Evolutionary conservation across 73 alveolate species (phyloP).

Genomic region (Paramecium primaurelia): DNA sequence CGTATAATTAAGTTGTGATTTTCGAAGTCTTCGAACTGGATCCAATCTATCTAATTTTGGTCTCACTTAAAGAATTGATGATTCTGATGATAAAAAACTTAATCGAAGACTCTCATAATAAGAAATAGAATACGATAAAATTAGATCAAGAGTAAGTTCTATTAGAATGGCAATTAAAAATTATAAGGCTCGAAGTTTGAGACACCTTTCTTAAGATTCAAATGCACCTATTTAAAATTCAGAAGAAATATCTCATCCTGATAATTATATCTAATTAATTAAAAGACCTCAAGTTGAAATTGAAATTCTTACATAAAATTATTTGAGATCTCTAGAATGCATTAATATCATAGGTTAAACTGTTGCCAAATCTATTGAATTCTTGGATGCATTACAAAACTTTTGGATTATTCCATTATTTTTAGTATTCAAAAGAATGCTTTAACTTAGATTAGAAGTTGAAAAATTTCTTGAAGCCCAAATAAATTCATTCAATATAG

Average conservation of each 20-base stretch:
- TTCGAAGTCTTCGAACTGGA: neutral
- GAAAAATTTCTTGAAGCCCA: neutral
- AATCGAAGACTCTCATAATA: neutral
- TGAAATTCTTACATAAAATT: neutral
- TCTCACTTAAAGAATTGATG: neutral
- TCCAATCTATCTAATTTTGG: neutral
- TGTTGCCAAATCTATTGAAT: constrained; percentile 29
- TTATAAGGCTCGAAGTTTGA: neutral
- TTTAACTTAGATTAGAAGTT: neutral
- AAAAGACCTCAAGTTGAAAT: neutral
- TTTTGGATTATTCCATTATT: constrained; percentile 44
- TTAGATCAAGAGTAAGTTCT: neutral
- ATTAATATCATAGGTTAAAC: neutral
- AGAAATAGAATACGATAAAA: neutral
- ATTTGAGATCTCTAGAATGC: neutral
- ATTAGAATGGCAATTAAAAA: neutral
- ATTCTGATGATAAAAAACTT: neutral
- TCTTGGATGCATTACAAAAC: constrained; percentile 15
- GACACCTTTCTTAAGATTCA: neutral
- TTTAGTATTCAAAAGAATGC: constrained; percentile 26
- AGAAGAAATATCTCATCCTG: neutral
- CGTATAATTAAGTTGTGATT: neutral
- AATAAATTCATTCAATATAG: neutral
- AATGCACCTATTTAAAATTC: neutral
- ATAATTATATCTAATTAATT: constrained; percentile 7